Evolutionary conservation across 2,329 filamentous ascomycete genomes (phyloP).

Genomic region (Microdochium paspali): DNA sequence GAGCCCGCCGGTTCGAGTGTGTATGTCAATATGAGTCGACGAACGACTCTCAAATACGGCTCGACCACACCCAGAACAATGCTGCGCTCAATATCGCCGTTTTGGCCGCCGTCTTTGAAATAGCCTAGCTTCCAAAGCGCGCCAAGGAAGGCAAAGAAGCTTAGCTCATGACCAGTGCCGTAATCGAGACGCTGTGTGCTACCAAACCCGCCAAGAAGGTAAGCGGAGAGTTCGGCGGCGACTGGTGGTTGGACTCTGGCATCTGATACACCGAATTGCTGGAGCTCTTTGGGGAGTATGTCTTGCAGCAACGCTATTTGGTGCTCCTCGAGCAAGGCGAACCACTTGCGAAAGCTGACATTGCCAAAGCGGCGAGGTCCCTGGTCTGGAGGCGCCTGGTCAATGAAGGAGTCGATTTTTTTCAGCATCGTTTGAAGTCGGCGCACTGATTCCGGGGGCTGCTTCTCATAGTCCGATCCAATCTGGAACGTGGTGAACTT

Average conservation of each 20-base stretch:
- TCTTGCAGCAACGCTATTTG: slow-evolving; percentile 46
- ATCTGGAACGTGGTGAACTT: slow-evolving; percentile 39
- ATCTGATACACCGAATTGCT: slow-evolving; percentile 6
- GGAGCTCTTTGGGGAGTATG: slow-evolving; percentile 35
- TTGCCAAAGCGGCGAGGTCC: slow-evolving; percentile 91
- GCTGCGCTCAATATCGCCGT: slow-evolving; percentile 58
- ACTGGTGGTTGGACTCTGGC: background rate
- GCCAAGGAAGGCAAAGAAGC: slow-evolving; percentile 84
- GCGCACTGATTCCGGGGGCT: slow-evolving; percentile 41
- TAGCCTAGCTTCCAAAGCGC: slow-evolving; percentile 84
- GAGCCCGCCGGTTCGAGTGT: slow-evolving; percentile 92
- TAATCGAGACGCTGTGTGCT: slow-evolving; percentile 88
- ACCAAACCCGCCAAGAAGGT: slow-evolving; percentile 79
- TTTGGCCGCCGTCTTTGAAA: slow-evolving; percentile 49
- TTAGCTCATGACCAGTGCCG: slow-evolving; percentile 91
- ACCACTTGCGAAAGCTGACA: slow-evolving; percentile 80
- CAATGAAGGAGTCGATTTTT: slow-evolving; percentile 56
- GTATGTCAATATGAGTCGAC: slow-evolving; percentile 79
- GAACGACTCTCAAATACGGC: slow-evolving; percentile 64
- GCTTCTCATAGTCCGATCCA: slow-evolving; percentile 31
- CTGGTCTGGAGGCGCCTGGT: slow-evolving; percentile 72
- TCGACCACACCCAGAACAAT: slow-evolving; percentile 79
- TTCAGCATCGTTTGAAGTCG: slow-evolving; percentile 58
- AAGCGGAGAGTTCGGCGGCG: slow-evolving; percentile 57
- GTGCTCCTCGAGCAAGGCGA: slow-evolving; percentile 54